phyloP scores from a whole-genome alignment of 2,329 filamentous ascomycete species.

The Anthostomella pinea region DNA sequence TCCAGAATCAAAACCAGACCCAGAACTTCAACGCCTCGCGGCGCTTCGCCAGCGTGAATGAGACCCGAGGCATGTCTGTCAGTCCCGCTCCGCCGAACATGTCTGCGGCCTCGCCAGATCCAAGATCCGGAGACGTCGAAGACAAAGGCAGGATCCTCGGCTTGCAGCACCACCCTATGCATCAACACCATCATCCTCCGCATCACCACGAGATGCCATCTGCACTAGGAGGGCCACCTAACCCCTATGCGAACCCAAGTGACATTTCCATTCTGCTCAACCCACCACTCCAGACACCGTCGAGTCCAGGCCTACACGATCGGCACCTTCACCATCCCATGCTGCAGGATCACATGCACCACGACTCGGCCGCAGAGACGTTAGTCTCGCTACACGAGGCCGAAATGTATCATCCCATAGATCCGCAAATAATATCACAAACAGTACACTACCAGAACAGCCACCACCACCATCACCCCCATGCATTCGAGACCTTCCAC shows the following conservation, averaged over 20 bases:
- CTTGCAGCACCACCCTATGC: conserved; percentile 17
- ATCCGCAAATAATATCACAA: conserved; percentile 57
- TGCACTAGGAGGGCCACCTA: conserved; percentile 25
- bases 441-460: conserved; percentile 24
- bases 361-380: conserved; percentile 20
- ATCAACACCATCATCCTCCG: conserved; percentile 11
- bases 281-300: conserved; percentile 22
- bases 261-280: conserved; percentile 47
- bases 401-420: conserved; percentile 52
- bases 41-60: conserved; percentile 21
- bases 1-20: conserved; percentile 11
- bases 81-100: conserved; percentile 15
- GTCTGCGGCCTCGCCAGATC: conserved; percentile 10
- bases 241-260: conserved; percentile 46
- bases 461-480: conserved; percentile 20
- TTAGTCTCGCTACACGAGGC: conserved; percentile 29
- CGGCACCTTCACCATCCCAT: conserved; percentile 24
- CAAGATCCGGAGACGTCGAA: conserved; percentile 19
- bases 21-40: conserved; percentile 15
- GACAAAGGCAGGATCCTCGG: conserved; percentile 23
- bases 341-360: conserved; percentile 30
- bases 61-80: conserved; percentile 8
- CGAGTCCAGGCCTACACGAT: conserved; percentile 26
- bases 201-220: conserved; percentile 25
- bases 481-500: conserved; percentile 36